Evolutionary conservation across 2,329 filamentous ascomycete species (phyloP).

Genomic region (Cercospora brassicicola): DNA sequence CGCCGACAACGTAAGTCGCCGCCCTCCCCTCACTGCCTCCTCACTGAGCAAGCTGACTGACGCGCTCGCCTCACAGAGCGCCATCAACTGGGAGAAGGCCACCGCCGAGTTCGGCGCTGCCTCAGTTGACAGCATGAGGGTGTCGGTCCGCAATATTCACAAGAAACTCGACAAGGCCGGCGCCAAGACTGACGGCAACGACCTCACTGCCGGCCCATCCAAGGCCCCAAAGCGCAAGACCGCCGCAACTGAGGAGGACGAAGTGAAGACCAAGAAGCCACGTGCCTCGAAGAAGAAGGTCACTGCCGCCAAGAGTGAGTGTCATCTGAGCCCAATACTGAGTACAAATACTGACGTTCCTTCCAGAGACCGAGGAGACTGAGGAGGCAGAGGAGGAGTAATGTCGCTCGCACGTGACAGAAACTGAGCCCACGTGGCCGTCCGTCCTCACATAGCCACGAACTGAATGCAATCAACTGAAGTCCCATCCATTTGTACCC

Average conservation of each 20-base stretch:
- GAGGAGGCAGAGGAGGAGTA: background rate
- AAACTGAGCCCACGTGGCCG: background rate
- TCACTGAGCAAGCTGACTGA: slow-evolving; percentile 10
- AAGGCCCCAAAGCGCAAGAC: slow-evolving; percentile 37
- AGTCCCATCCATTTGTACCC: background rate
- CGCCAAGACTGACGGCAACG: slow-evolving; percentile 20
- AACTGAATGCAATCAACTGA: background rate
- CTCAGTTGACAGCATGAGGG: slow-evolving; percentile 32
- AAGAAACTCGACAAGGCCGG: slow-evolving; percentile 37
- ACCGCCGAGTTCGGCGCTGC: slow-evolving; percentile 31
- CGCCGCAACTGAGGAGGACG: background rate
- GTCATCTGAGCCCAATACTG: background rate
- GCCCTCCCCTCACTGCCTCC: background rate
- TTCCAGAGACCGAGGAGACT: slow-evolving; percentile 27
- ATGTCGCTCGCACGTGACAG: background rate
- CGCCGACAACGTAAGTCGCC: slow-evolving; percentile 19
- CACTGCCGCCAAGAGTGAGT: background rate
- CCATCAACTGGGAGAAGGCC: slow-evolving; percentile 36
- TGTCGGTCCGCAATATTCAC: slow-evolving; percentile 22
- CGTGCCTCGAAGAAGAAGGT: background rate
- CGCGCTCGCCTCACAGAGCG: slow-evolving; percentile 17
- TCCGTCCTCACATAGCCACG: background rate
- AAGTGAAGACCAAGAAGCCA: slow-evolving; percentile 39
- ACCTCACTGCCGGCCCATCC: background rate
- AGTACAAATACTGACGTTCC: background rate